phyloP scores from a whole-genome alignment of 2,329 filamentous ascomycete genomes.

The Xylaria polymorpha region DNA sequence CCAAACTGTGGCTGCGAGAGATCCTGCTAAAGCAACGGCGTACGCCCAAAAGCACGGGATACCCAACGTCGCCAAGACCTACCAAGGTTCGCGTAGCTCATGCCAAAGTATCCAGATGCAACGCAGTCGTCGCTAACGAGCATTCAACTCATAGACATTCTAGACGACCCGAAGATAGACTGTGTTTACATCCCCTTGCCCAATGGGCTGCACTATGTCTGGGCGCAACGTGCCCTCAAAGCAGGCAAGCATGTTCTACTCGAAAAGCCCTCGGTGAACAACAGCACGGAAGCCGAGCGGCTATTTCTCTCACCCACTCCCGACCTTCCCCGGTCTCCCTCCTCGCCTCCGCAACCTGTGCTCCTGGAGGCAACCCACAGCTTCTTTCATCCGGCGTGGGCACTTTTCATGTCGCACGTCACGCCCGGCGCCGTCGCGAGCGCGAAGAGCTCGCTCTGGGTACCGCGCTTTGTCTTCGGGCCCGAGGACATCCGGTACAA shows the following conservation, averaged over 20 bases:
- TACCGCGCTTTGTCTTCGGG: constrained; percentile 49
- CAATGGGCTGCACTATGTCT: constrained; percentile 57
- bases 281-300: constrained; percentile 56
- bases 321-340: constrained; percentile 44
- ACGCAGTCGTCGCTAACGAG: neutral
- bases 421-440: constrained; percentile 54
- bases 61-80: constrained; percentile 60
- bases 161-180: constrained; percentile 58
- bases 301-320: constrained; percentile 58
- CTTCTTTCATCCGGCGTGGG: constrained; percentile 62
- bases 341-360: constrained; percentile 54
- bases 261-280: constrained; percentile 64
- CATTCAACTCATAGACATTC: constrained; percentile 45
- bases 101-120: no score
- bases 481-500: constrained; percentile 58
- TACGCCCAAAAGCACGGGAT: constrained; percentile 65
- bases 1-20: constrained; percentile 63
- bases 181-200: constrained; percentile 65
- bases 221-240: constrained; percentile 59
- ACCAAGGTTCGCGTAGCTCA: constrained; percentile 55
- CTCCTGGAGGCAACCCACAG: constrained; percentile 66
- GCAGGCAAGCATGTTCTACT: constrained; percentile 67
- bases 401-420: constrained; percentile 55
- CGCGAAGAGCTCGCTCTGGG: constrained; percentile 47
- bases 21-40: constrained; percentile 57